A percentile compares a stretch with the other conserved stretches of the same genome.
Conservation (phyloP, 345 rosid species). For the Aquilaria malaccensis region DNA sequence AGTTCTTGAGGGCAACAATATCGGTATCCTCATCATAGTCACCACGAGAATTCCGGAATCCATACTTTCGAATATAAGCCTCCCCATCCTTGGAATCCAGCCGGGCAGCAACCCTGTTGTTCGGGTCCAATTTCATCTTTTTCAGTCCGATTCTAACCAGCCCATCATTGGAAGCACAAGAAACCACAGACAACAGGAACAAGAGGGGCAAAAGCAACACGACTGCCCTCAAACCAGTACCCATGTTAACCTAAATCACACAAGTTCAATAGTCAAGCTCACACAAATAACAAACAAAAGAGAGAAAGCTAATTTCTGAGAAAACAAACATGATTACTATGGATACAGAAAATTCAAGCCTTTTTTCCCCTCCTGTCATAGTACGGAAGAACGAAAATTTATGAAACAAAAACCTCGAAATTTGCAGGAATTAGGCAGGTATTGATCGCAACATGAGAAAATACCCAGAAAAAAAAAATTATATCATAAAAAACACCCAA, state of each 20-base stretch:
- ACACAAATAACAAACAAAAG: no score
- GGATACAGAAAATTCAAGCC: no score
- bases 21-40: constrained; percentile 39
- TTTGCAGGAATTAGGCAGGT: no score
- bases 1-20: constrained; percentile 63
- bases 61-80: constrained; percentile 27
- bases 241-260: constrained; percentile 42
- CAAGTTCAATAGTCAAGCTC: neutral
- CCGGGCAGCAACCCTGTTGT: constrained; percentile 46
- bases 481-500: no score
- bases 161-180: constrained; percentile 36
- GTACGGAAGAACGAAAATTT: no score
- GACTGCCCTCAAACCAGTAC: constrained; percentile 18
- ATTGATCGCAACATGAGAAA: no score
- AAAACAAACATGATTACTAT: no score
- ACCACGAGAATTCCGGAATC: constrained; percentile 21
- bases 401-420: no score
- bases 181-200: constrained; percentile 28
- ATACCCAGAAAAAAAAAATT: no score
- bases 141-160: constrained; percentile 58
- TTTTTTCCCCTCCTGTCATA: no score
- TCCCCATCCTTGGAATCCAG: constrained; percentile 40
- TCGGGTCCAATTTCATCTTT: constrained; percentile 49
- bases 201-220: constrained; percentile 32
- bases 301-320: no score